Evolutionary conservation across 2,329 filamentous ascomycete genomes (phyloP), one percentile per base, ranked within the genome.

Genomic region (Claviceps quebecensis): DNA sequence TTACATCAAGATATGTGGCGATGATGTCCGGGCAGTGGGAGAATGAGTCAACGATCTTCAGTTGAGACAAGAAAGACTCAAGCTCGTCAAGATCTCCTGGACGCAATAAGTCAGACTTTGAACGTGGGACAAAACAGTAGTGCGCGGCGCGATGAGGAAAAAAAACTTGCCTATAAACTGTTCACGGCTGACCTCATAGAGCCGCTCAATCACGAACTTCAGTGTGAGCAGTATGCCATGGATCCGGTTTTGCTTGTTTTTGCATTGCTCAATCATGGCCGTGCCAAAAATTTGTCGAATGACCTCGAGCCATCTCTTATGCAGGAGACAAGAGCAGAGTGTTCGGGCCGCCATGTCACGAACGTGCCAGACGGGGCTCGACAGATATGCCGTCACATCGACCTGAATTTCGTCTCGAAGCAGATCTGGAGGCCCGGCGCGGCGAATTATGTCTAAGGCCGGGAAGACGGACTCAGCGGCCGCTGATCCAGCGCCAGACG

Each of bases 311-410:
- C 77, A 81, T 23, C 69, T 65, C 3, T 71, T 65, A 17, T 73
- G 69, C 2, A 81, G 63, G 22, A 83, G 65, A 54, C 84, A 80
- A 0, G 80, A 81, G 60, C 79, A 81, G 13, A 87, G 70, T 0
- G 86, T 87, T 16, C 84, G 75, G 0, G 87, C 86, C 1, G 87
- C 85, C 63, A 90, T 87, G 59, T 91, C 86, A 48, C 87, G 75
- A 6, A 93, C 79, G 61, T 89, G 85, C 87, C 87, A 93, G 17
- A 87, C 77, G 0, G 76, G 76, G 55, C 83, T 88, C 11, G 72
- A 76, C 3, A 88, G 72, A 51, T 90, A 81, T 43, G 71, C 72
- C 6, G 75, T 65, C 7, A 91, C 79, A 46, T 77, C 72, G 3
- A 65, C 59, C 57, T 78, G 74, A 5, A 89, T 75, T 46, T 76